phyloP scores from a whole-genome alignment of 768 basidiomycete genomes.

The Lactarius psammicola region DNA sequence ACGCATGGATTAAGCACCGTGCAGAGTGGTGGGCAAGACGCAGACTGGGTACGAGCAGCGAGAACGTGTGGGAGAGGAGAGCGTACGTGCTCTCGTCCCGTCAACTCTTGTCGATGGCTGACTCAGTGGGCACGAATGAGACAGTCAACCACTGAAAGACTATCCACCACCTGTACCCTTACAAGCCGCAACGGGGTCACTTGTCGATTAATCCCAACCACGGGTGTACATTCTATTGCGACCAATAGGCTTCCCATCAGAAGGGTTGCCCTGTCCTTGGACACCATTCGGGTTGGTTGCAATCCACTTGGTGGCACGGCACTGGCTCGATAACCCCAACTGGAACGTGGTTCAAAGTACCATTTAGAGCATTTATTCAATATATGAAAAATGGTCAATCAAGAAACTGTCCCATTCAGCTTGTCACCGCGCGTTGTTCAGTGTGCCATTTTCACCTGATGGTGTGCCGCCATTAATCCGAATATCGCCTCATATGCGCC shows the following conservation, averaged over 20 bases:
- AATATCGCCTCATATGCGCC: background rate
- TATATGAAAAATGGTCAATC: background rate
- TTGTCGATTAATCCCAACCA: constrained; percentile 4
- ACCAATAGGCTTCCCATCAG: background rate
- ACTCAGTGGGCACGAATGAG: background rate
- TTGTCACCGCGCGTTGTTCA: background rate
- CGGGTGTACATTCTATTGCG: background rate
- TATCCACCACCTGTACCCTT: constrained; percentile 41
- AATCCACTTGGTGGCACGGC: background rate
- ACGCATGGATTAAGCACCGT: constrained; percentile 80
- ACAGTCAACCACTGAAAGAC: constrained; percentile 50
- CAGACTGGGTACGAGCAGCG: constrained; percentile 76
- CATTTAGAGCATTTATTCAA: background rate
- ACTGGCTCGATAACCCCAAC: background rate
- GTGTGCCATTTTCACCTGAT: background rate
- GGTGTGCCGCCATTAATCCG: background rate
- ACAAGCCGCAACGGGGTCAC: constrained; percentile 6
- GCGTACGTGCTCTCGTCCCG: constrained; percentile 50
- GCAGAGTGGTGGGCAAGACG: constrained; percentile 95
- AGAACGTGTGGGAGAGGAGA: constrained; percentile 91
- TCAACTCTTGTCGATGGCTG: background rate
- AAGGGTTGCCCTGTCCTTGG: background rate
- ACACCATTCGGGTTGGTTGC: background rate
- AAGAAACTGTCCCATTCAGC: background rate
- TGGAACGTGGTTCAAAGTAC: background rate